These are phyloP conservation scores for Neospermospora avenae DNA, from an alignment of 2,329 filamentous ascomycete species.

Conservation along the genomic window DNA sequence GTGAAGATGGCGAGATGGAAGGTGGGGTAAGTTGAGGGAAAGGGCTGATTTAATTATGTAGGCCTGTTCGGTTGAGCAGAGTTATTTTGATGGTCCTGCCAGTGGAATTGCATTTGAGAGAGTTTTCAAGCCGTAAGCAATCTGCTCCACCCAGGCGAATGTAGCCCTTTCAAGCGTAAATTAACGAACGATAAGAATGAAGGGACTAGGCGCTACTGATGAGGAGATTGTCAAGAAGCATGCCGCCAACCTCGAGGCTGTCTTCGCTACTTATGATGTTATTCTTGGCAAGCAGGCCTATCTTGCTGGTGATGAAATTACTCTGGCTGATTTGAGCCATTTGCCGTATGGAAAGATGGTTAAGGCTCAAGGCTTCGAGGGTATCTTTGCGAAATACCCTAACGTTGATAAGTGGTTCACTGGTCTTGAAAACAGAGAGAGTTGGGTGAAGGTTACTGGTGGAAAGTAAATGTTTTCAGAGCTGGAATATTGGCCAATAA, in stretches of 20 bases:
- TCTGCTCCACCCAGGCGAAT: constrained; percentile 23
- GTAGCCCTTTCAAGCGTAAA: constrained; percentile 2
- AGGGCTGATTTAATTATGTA: neutral
- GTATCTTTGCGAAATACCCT: constrained; percentile 23
- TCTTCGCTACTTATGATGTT: constrained; percentile 27
- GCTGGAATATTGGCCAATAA: too few relatives aligned
- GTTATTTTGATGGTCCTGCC: constrained; percentile 28
- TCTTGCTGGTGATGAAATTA: constrained; percentile 29
- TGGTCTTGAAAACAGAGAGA: constrained; percentile 21
- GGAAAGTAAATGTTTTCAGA: neutral
- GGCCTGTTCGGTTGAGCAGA: constrained; percentile 30
- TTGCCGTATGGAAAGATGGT: constrained; percentile 25
- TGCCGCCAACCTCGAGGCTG: constrained; percentile 17
- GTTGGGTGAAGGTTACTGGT: constrained; percentile 20
- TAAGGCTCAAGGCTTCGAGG: constrained; percentile 17
- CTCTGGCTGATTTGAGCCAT: constrained; percentile 32
- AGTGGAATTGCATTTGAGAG: neutral
- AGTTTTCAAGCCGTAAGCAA: neutral
- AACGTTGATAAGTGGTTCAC: constrained; percentile 25
- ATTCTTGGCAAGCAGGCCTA: constrained; percentile 30
- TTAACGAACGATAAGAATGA: too few relatives aligned
- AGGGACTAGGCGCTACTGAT: constrained; percentile 14
- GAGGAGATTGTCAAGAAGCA: constrained; percentile 16
- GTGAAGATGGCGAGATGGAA: constrained; percentile 7
- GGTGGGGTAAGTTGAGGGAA: neutral